phyloP scores from a whole-genome alignment of 2,329 filamentous ascomycete genomes.

The Tolypocladium pustulatum region DNA sequence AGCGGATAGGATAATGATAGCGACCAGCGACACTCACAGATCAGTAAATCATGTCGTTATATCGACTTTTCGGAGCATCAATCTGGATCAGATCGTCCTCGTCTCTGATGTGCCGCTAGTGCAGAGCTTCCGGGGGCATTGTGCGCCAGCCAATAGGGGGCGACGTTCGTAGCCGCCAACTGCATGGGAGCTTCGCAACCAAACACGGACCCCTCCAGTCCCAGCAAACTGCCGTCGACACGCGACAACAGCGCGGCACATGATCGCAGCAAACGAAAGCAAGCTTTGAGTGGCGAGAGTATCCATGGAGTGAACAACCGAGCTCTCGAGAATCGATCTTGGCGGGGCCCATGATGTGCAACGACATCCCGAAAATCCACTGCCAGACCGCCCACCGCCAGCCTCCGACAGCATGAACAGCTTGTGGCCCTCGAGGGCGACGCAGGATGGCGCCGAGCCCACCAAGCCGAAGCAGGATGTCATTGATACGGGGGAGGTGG shows the following conservation, averaged over 20 bases:
- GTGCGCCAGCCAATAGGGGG: background rate
- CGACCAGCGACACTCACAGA: background rate
- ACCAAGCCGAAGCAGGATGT: constrained; percentile 24
- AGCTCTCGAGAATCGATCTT: background rate
- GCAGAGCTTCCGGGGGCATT: background rate
- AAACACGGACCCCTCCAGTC: background rate
- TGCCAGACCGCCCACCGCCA: constrained; percentile 1
- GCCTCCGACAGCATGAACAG: constrained; percentile 30
- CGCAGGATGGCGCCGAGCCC: constrained; percentile 18
- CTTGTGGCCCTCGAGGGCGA: constrained; percentile 28
- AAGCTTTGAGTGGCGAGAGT: background rate
- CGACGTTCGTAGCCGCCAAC: background rate
- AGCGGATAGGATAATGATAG: background rate
- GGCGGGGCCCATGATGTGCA: constrained; percentile 7
- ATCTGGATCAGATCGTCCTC: too few relatives aligned
- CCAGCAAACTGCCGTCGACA: background rate
- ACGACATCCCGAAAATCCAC: constrained; percentile 1
- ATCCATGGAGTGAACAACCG: background rate
- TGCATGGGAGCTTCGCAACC: background rate
- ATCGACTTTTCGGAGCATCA: background rate
- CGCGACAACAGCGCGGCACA: background rate
- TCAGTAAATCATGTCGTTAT: background rate
- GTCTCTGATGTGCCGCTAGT: background rate
- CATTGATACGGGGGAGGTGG: constrained; percentile 28
- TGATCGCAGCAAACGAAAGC: background rate